Conservation (phyloP, 768 basidiomycete species). For the Sarcodon aspratus region DNA sequence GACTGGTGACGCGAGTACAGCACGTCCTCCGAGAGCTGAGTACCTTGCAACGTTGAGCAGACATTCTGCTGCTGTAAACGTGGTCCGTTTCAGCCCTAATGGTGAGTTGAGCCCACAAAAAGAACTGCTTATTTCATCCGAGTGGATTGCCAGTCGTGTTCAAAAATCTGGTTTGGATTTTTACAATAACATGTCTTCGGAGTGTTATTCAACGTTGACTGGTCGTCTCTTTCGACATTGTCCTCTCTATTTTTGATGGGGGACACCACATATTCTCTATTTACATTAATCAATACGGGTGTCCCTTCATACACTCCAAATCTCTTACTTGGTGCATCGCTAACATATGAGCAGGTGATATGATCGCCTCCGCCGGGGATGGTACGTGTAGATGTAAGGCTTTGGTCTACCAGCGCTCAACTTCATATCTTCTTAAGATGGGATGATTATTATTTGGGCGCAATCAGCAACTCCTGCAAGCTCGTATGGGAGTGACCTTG, state of each 20-base stretch:
- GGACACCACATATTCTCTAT: no score
- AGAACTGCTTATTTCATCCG: no score
- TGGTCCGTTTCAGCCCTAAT: constrained; percentile 91
- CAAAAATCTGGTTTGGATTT: constrained; percentile 4
- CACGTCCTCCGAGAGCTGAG: constrained; percentile 79
- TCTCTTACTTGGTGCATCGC: neutral
- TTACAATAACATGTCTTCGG: no score
- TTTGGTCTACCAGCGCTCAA: neutral
- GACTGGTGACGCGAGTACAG: constrained; percentile 16
- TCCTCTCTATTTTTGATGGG: no score
- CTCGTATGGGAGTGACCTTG: constrained; percentile 77
- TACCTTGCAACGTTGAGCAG: constrained; percentile 90
- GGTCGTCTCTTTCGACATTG: no score
- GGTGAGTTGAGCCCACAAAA: constrained; percentile 35
- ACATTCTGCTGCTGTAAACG: constrained; percentile 93
- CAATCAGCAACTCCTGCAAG: constrained; percentile 59
- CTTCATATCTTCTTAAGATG: constrained; percentile 42
- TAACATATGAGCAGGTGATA: constrained; percentile 47
- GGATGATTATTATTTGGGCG: constrained; percentile 96
- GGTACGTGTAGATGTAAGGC: constrained; percentile 38
- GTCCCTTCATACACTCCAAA: neutral
- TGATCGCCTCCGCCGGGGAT: constrained; percentile 94
- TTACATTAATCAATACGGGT: no score
- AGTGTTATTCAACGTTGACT: no score
- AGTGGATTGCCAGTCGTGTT: neutral